Conservation (phyloP, 169 alveolate species). For the Neospora caninum region DNA sequence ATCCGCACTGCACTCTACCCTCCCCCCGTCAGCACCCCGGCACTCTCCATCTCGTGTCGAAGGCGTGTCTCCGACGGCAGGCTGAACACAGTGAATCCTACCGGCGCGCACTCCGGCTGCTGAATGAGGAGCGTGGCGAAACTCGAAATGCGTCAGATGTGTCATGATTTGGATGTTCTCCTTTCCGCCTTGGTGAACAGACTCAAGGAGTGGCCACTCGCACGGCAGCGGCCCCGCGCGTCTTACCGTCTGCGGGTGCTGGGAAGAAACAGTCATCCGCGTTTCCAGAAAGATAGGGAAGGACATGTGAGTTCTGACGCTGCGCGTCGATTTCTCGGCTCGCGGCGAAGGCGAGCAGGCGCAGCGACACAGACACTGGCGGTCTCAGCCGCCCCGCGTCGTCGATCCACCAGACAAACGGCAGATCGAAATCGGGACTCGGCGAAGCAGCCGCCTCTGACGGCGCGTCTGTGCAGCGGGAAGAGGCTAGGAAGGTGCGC, state of each 20-base stretch:
- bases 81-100: too few species aligned
- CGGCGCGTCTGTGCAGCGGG: background rate
- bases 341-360: background rate
- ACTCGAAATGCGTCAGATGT: too few species aligned
- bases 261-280: background rate
- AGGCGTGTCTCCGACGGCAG: too few species aligned
- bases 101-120: too few species aligned
- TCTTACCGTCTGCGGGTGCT: background rate
- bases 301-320: background rate
- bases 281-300: background rate
- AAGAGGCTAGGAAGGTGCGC: background rate
- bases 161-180: too few species aligned
- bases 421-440: background rate
- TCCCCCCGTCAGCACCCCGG: too few species aligned
- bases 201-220: too few species aligned
- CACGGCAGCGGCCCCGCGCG: background rate
- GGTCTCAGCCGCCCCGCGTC: constrained; percentile 36
- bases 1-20: too few species aligned
- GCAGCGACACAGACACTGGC: constrained; percentile 19
- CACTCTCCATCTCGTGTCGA: too few species aligned
- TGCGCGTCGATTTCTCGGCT: background rate
- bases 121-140: too few species aligned
- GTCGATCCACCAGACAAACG: constrained; percentile 31
- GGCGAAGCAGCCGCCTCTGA: background rate
- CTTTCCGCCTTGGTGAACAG: too few species aligned